These are phyloP conservation scores for Pleurostoma richardsiae DNA, from an alignment of 2,329 filamentous ascomycete species.

Conservation along the genomic window DNA sequence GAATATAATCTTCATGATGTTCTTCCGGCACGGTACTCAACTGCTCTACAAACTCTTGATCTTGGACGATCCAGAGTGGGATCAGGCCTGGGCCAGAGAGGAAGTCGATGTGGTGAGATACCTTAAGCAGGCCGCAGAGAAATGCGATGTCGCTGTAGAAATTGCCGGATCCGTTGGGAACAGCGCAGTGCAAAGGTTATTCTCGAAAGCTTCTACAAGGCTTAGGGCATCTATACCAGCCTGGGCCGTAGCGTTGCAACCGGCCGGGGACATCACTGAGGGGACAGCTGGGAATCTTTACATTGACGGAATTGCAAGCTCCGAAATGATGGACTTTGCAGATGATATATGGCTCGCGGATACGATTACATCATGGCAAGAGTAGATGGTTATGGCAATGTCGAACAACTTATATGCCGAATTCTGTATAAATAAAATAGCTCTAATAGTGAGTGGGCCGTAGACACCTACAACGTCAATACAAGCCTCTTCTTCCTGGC, in stretches of 20 bases:
- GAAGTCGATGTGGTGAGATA: background rate
- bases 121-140: background rate
- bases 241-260: background rate
- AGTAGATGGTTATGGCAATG: background rate
- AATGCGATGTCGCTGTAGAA: background rate
- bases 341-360: background rate
- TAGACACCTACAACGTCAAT: background rate
- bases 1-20: background rate
- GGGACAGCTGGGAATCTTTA: background rate
- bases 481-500: conserved; percentile 2
- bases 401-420: too few species aligned
- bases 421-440: too few species aligned
- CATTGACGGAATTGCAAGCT: background rate
- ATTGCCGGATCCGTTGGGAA: background rate
- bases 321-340: background rate
- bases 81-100: background rate
- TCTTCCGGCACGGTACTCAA: background rate
- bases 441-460: too few species aligned
- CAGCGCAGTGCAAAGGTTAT: background rate
- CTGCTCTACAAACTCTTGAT: background rate
- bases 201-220: background rate
- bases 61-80: background rate
- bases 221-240: background rate
- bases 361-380: background rate
- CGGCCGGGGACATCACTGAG: background rate